Conservation (phyloP, 2,329 filamentous ascomycete genomes). For the Ambrosiella xylebori region DNA sequence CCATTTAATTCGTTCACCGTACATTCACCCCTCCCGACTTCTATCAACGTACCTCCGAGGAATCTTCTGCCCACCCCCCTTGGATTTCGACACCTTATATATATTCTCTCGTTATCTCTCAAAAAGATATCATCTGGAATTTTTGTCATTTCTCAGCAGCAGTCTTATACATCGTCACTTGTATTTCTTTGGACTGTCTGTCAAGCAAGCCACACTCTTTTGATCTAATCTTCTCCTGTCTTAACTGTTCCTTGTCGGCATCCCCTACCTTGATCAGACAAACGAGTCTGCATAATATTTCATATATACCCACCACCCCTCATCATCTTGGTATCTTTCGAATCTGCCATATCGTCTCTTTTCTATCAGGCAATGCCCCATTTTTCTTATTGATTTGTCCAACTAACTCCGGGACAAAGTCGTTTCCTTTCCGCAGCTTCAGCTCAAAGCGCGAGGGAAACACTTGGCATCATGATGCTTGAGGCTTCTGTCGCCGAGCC, state of each 20-base stretch:
- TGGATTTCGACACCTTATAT: too few relatives aligned
- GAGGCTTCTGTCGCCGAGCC: not conserved
- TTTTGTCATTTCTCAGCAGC: too few relatives aligned
- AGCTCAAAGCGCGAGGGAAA: not conserved
- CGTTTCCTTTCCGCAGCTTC: not conserved
- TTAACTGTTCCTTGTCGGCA: not conserved
- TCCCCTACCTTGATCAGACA: not conserved
- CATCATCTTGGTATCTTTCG: not conserved
- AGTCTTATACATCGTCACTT: too few relatives aligned
- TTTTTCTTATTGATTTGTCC: not conserved
- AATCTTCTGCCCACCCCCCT: too few relatives aligned
- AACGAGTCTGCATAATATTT: not conserved
- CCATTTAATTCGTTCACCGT: too few relatives aligned
- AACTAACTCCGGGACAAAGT: not conserved
- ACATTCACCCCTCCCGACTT: too few relatives aligned
- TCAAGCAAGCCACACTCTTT: not conserved
- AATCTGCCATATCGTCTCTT: not conserved
- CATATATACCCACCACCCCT: not conserved
- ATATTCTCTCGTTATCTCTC: too few relatives aligned
- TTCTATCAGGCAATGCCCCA: not conserved
- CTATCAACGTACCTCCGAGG: too few relatives aligned
- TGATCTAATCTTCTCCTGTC: not conserved
- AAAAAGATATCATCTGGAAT: too few relatives aligned
- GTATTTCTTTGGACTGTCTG: too few relatives aligned
- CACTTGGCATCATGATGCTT: not conserved